Evolutionary conservation across 2,329 filamentous ascomycete genomes (phyloP), one percentile per base, ranked within the genome.

Genomic region (Neonectria faginata): DNA sequence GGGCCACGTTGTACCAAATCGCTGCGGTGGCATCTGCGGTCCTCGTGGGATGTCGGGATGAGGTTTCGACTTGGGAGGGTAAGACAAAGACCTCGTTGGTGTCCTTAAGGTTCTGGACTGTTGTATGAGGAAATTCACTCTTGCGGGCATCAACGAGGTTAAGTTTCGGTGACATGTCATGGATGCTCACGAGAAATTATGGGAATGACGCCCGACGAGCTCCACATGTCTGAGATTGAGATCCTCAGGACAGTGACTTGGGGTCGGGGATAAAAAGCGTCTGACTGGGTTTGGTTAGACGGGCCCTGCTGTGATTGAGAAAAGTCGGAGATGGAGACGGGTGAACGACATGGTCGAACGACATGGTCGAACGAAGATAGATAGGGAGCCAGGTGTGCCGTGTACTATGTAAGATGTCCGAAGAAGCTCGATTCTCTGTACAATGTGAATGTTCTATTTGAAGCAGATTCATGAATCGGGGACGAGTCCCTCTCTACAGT

Each of bases 21-120:
- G 14, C 51, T 62, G 65, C 33, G 41, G 62, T 62, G 59, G 33
- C 54, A 65, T 62, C 50, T 50, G 36, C 50, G 52, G n/a, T 54
- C 56, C 47, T 55, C 53, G 57, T 57, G 57, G 31, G 41, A 31
- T 44, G 36, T 47, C 50, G 44, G 51, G 44, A 45, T 57, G 50
- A 54, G 57, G 39, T 47, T 29, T 53, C 20, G 36, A 36, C 36
- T 42, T 57, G 55, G 22, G 58, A 53, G 54, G 64, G 63, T 64
- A 48, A 50, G 59, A 70, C 69, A 27, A 67, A 44, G 47, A 48
- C 29, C 44, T 55, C 48, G 56, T 58, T 61, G 60, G 55, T 29
- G 18, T 33, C 14, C 22, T 53, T 53, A n/a, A 12, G 20, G 51
- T 18, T 33, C 10, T 29, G 16, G 12, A 20, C 3, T 22, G 51